These are phyloP conservation scores for Wickerhamomyces queroliae DNA, from an alignment of 805 yeast genomes.

Conservation along the genomic window DNA sequence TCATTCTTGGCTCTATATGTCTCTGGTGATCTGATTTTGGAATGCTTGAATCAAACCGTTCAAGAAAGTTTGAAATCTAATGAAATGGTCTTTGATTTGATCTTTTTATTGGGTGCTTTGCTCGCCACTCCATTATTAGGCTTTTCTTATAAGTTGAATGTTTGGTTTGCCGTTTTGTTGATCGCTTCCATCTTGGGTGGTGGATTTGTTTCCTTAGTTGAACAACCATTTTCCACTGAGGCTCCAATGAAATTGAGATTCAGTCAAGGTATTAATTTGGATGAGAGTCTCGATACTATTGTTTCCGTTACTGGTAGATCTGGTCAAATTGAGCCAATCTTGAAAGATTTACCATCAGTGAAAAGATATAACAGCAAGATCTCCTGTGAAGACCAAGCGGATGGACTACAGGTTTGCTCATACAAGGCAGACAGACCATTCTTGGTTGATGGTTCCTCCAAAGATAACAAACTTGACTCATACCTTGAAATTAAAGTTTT, in stretches of 20 bases:
- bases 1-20: conserved; percentile 47
- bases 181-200: conserved; percentile 32
- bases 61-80: conserved; percentile 56
- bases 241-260: conserved; percentile 72
- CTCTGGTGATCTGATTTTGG: conserved; percentile 47
- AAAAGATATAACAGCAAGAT: conserved; percentile 28
- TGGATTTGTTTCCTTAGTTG: conserved; percentile 30
- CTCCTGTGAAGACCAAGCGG: conserved; percentile 29
- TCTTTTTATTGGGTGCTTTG: conserved; percentile 29
- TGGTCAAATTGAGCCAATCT: conserved; percentile 39
- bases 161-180: conserved; percentile 37
- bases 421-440: conserved; percentile 47
- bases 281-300: conserved; percentile 21
- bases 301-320: conserved; percentile 47
- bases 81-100: conserved; percentile 27
- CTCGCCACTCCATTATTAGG: conserved; percentile 54
- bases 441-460: conserved; percentile 31
- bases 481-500: conserved; percentile 47
- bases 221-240: conserved; percentile 52
- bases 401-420: conserved; percentile 48
- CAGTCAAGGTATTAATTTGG: conserved; percentile 53
- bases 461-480: conserved; percentile 31
- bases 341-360: conserved; percentile 61
- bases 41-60: conserved; percentile 63
- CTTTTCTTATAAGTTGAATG: conserved; percentile 62